Percentiles rank a stretch among this genome's conserved stretches.
These are phyloP conservation scores for Kwoniella heveanensis DNA, from an alignment of 768 basidiomycete genomes.

Conservation along the genomic window DNA sequence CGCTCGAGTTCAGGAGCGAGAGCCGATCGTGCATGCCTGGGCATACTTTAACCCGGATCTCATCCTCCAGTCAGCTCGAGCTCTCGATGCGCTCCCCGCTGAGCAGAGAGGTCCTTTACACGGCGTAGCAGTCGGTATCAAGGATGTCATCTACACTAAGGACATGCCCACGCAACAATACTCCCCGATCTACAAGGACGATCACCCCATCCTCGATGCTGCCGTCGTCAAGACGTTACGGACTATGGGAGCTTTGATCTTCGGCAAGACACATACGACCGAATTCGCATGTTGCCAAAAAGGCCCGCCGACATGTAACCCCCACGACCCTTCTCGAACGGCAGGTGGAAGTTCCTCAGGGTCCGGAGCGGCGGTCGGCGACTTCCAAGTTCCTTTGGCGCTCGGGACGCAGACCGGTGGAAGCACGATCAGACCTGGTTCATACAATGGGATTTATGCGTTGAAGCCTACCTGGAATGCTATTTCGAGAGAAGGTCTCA, in stretches of 20 bases:
- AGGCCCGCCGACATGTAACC: slow-evolving; percentile 26
- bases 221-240: slow-evolving; percentile 35
- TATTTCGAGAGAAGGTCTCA: slow-evolving; percentile 25
- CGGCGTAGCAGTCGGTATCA: slow-evolving; percentile 47
- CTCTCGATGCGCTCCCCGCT: slow-evolving; percentile 35
- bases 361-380: slow-evolving; percentile 24
- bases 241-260: slow-evolving; percentile 39
- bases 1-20: slow-evolving; percentile 32
- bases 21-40: slow-evolving; percentile 42
- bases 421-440: slow-evolving; percentile 26
- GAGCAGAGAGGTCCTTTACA: slow-evolving; percentile 41
- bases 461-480: slow-evolving; percentile 29
- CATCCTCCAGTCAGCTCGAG: slow-evolving; percentile 28
- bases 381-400: slow-evolving; percentile 27
- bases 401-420: slow-evolving; percentile 28
- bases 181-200: slow-evolving; percentile 40
- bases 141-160: slow-evolving; percentile 44
- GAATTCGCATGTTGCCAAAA: slow-evolving; percentile 38
- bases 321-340: slow-evolving; percentile 19
- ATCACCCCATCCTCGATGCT: slow-evolving; percentile 38
- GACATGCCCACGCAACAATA: slow-evolving; percentile 40
- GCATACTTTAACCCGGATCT: slow-evolving; percentile 36
- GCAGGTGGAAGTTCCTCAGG: slow-evolving; percentile 28
- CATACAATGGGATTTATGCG: slow-evolving; percentile 24
- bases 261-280: slow-evolving; percentile 50